Evolutionary conservation across 805 yeast species (phyloP).

Genomic region (Scheffersomyces lignosus): DNA sequence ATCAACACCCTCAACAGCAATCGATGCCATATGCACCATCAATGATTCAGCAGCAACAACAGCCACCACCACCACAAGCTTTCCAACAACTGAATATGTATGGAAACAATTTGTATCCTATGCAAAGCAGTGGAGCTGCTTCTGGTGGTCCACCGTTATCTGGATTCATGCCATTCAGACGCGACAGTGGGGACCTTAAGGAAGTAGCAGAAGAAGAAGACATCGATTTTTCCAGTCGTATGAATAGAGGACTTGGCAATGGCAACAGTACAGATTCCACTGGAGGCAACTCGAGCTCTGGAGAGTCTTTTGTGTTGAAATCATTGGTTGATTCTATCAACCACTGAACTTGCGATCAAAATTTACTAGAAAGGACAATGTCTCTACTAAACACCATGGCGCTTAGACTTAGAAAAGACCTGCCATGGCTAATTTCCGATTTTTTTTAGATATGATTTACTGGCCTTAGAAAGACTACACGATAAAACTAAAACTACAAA

Average conservation of each 20-base stretch:
- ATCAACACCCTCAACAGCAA: background rate
- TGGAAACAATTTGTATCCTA: background rate
- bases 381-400: too few relatives aligned
- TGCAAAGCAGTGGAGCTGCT: background rate
- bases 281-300: slow-evolving; percentile 2
- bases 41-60: background rate
- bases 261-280: slow-evolving; percentile 1
- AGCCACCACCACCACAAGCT: background rate
- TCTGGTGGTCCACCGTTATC: background rate
- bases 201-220: background rate
- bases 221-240: background rate
- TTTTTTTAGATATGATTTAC: too few relatives aligned
- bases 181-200: background rate
- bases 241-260: background rate
- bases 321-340: slow-evolving; percentile 44
- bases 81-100: background rate
- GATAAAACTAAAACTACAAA: too few relatives aligned
- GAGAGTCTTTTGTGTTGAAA: slow-evolving; percentile 34
- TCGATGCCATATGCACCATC: background rate
- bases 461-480: too few relatives aligned
- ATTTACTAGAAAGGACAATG: too few relatives aligned
- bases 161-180: background rate
- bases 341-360: too few relatives aligned
- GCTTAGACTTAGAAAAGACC: too few relatives aligned
- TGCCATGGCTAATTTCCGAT: too few relatives aligned